Base-by-base conservation (phyloP, 805 yeast genomes). In the Wickerhamiella australiensis region DNA sequence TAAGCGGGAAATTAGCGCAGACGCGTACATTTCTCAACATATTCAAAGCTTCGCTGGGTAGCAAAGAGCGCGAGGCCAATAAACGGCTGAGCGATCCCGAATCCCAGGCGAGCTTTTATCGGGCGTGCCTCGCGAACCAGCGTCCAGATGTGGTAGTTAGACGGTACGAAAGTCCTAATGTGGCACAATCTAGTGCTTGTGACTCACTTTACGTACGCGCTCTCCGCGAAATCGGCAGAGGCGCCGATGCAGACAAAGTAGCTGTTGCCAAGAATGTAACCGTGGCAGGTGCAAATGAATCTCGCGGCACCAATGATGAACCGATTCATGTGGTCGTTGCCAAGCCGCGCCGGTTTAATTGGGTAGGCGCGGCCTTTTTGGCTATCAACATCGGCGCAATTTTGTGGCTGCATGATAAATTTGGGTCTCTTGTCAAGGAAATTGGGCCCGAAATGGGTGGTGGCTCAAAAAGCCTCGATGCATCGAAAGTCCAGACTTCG, bases 141-240 rank as follows among this genome's bases (percentile, higher is more conserved):
- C 92, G 86, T 62, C 97, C 98, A n/a, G 95, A 87, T 59, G 81
- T 90, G 49, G 95, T 92, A 5, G 86, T 90, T n/a, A 82, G 92
- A 51, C 76, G 99, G 52, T 94, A 77, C 63, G 97, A 94, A 64
- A 83, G 94, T 7, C 83, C 92, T 0, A 95, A 95, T n/a, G 85
- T 92, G 49, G 92, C 95, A 8, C 69, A 81, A 11, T 80, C 84
- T 50, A 74, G 78, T 2, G 94, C 83, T 54, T 84, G 96, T 68
- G 79, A 86, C 48, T 74, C 74, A 54, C 69, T 84, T 35, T 92
- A 92, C 64, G 70, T 79, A 52, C 85, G 82, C 54, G 97, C 97
- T 1, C 70, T 92, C 57, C 78, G 76, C 56, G 78, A 78, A 59
- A 70, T 80, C 54, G 96, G 96, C 37, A 80, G 85, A 58, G 71